These are phyloP conservation scores for Elongisporangium prolatum DNA, from an alignment of 352 stramenopile species.

Conservation along the genomic window DNA sequence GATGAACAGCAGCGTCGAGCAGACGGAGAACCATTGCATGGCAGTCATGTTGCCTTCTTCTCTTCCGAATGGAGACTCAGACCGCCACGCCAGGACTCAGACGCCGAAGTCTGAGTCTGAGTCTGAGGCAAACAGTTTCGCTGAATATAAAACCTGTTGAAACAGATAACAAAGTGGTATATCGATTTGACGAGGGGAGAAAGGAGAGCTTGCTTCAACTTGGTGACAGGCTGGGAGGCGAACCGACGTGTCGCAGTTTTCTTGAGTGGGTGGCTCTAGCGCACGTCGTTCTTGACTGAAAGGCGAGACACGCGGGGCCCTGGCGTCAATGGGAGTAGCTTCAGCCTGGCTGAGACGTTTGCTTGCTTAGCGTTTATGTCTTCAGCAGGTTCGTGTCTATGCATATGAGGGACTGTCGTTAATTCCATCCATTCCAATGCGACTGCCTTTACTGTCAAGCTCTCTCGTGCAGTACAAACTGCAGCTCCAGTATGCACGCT, in stretches of 20 bases:
- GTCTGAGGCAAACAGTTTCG: too few species aligned
- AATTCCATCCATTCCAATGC: not conserved
- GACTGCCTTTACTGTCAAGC: not conserved
- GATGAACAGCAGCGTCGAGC: constrained; percentile 20
- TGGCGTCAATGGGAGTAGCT: not conserved
- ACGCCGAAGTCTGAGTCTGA: not conserved
- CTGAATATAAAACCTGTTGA: not conserved
- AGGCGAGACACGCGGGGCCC: not conserved
- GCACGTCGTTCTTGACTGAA: not conserved
- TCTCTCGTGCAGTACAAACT: too few species aligned
- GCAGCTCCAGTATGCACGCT: not conserved
- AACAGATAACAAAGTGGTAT: not conserved
- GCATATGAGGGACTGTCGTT: not conserved
- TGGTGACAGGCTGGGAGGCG: not conserved
- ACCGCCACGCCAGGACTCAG: not conserved
- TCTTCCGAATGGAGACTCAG: not conserved
- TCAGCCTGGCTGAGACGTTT: not conserved
- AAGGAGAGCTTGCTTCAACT: not conserved
- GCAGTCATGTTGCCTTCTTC: not conserved
- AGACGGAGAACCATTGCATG: constrained; percentile 14
- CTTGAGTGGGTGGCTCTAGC: not conserved
- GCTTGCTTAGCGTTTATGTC: not conserved
- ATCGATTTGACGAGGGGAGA: not conserved
- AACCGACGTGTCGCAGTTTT: not conserved
- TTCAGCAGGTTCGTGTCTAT: not conserved